Percentiles rank a stretch among this genome's conserved stretches.
These are phyloP conservation scores for Phellopilus nigrolimitatus DNA, from an alignment of 1,284 basidiomycete genomes.

Conservation along the genomic window DNA sequence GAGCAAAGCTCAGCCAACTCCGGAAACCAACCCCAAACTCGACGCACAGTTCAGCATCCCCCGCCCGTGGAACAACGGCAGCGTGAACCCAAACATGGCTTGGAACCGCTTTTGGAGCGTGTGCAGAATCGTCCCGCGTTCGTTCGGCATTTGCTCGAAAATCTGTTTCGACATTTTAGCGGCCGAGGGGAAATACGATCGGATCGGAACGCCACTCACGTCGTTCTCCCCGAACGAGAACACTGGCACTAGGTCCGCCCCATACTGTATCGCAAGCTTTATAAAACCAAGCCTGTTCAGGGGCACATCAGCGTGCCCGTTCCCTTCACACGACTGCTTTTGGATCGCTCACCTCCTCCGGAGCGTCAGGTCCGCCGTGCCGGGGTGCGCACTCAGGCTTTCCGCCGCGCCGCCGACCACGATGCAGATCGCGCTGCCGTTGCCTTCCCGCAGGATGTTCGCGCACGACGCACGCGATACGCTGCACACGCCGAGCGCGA, in stretches of 20 bases:
- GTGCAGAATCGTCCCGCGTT: constrained; percentile 87
- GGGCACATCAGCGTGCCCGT: constrained; percentile 2
- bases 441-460: constrained; percentile 77
- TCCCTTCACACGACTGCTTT: constrained; percentile 12
- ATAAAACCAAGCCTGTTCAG: constrained; percentile 79
- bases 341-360: constrained; percentile 53
- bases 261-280: constrained; percentile 92
- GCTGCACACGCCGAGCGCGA: constrained; percentile 84
- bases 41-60: constrained; percentile 87
- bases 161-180: constrained; percentile 50
- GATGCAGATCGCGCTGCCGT: constrained; percentile 81
- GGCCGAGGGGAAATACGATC: constrained; percentile 3
- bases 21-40: background rate
- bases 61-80: constrained; percentile 92
- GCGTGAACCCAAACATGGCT: constrained; percentile 88
- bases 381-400: constrained; percentile 88
- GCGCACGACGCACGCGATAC: constrained; percentile 89
- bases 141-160: constrained; percentile 93
- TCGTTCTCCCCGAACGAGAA: constrained; percentile 99
- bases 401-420: constrained; percentile 97
- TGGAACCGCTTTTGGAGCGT: constrained; percentile 88
- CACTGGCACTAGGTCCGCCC: constrained; percentile 90
- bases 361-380: constrained; percentile 91
- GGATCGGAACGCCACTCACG: constrained; percentile 42
- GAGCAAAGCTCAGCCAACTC: background rate